A percentile compares a stretch with the other conserved stretches of the same genome.
These are phyloP conservation scores for Gymnopus androsaceus DNA, from an alignment of 1,284 basidiomycete genomes.

Conservation along the genomic window DNA sequence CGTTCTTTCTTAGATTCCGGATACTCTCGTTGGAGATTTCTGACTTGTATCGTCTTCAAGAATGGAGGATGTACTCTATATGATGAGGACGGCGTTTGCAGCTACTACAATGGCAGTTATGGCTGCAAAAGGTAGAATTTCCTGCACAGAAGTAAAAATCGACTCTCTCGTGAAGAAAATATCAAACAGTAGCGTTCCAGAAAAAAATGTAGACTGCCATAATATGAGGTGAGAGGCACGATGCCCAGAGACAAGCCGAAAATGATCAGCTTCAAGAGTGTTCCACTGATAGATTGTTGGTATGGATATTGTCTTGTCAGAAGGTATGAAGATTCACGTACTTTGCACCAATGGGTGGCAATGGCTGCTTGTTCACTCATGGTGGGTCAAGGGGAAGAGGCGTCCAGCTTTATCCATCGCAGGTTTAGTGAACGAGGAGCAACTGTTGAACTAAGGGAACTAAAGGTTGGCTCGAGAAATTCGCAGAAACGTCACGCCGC, in stretches of 20 bases:
- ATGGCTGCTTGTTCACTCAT: slow-evolving; percentile 61
- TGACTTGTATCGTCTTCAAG: slow-evolving; percentile 59
- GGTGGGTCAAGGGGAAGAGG: neutral
- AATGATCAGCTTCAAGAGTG: slow-evolving; percentile 75
- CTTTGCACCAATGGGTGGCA: slow-evolving; percentile 51
- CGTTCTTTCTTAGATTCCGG: slow-evolving; percentile 35
- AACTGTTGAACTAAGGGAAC: too few relatives aligned
- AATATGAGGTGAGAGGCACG: slow-evolving; percentile 70
- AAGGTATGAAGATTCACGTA: slow-evolving; percentile 25
- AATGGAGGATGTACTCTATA: slow-evolving; percentile 77
- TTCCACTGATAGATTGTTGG: slow-evolving; percentile 52
- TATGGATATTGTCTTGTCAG: neutral
- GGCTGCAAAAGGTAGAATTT: slow-evolving; percentile 79
- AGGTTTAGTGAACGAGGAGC: too few relatives aligned
- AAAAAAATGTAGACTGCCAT: slow-evolving; percentile 67
- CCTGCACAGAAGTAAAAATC: slow-evolving; percentile 44
- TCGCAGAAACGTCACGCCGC: too few relatives aligned
- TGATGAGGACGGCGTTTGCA: slow-evolving; percentile 80
- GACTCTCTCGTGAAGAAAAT: neutral
- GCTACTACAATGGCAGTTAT: slow-evolving; percentile 80
- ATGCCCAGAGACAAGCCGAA: slow-evolving; percentile 68
- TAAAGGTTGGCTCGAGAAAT: too few relatives aligned
- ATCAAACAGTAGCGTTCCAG: slow-evolving; percentile 52
- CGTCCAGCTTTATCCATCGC: too few relatives aligned
- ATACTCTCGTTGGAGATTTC: neutral